Base-by-base conservation (phyloP, 2,329 filamentous ascomycete genomes). In the Penicillium vulpinum region DNA sequence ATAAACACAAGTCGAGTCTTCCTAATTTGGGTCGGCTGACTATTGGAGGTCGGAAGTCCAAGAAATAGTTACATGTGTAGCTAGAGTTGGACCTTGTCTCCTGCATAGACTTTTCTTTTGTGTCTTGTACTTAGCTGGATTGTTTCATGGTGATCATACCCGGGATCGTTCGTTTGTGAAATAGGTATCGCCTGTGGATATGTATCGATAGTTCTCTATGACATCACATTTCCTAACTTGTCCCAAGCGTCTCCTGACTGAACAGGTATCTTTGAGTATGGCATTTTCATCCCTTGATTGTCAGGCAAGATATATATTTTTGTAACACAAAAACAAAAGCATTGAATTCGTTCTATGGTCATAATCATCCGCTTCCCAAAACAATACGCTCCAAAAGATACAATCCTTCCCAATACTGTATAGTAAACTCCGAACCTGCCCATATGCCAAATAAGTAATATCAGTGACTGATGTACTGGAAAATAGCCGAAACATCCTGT, bases 391-490 rank as follows among this genome's bases (percentile, higher is more conserved):
- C 24, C 13, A 33, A 48, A 48, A 36, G 11, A 36, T 28, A 57
- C 16, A 51, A 16, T 15, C 3, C 11, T 11, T 2, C 7, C 33
- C 13, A 21, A 39, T 29, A 46, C 8, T 31, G 15, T 28, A n/a
- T n/a, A 36, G 13, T n/a, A 39, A 36, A 51, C 22, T 28, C 13
- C 21, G 0, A 41, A 36, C 22, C 21, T n/a, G 5, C 39, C n/a
- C 38, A 51, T 44, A 38, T 39, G 39, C 31, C 41, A 38, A 28
- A 48, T 29, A 43, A 28, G 5, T 29, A 11, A n/a, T 44, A 61
- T 75, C 60, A 90, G 78, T 97, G 94, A 64, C 92, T 97, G 69
- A 99, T 97, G 76, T 97, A 99, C 81, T 99, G 94, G 73, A 99
- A 99, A 33, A 97, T 92, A 11, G 93, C 91, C 62, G 91, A 97